These are phyloP conservation scores for Wallacemonas collosoma DNA, from an alignment of 208 protist genomes.

Conservation along the genomic window DNA sequence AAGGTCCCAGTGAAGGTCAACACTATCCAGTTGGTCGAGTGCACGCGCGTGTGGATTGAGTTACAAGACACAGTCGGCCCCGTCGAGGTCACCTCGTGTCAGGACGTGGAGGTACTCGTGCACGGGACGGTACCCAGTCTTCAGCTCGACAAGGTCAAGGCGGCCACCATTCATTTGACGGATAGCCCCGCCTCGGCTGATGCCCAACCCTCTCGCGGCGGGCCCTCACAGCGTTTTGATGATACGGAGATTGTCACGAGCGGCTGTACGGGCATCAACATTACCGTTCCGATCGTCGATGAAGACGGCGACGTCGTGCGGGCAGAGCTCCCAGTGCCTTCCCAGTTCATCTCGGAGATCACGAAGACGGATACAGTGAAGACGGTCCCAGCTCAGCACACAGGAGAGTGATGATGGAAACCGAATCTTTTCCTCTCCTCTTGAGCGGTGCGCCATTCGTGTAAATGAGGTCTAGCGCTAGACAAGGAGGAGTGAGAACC, in stretches of 20 bases:
- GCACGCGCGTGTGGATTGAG: slow-evolving; percentile 27
- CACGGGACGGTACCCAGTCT: slow-evolving; percentile 26
- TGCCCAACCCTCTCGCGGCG: background rate
- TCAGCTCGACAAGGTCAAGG: slow-evolving; percentile 24
- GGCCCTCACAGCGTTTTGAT: background rate
- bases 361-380: background rate
- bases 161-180: slow-evolving; percentile 20
- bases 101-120: slow-evolving; percentile 34
- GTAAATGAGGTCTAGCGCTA: no score
- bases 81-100: slow-evolving; percentile 27
- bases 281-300: slow-evolving; percentile 25
- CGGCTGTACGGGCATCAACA: slow-evolving; percentile 32
- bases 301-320: slow-evolving; percentile 29
- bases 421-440: no score
- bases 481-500: no score
- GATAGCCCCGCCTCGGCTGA: background rate
- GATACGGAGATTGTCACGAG: slow-evolving; percentile 31
- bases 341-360: slow-evolving; percentile 29
- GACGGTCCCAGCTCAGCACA: slow-evolving; percentile 10
- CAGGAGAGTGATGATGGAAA: background rate
- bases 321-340: slow-evolving; percentile 33
- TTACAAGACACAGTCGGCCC: slow-evolving; percentile 25
- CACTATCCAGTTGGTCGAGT: slow-evolving; percentile 32
- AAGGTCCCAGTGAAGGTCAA: slow-evolving; percentile 30
- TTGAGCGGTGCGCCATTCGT: no score